Conservation (phyloP, 768 basidiomycete species). For the Podaxis sp. region DNA sequence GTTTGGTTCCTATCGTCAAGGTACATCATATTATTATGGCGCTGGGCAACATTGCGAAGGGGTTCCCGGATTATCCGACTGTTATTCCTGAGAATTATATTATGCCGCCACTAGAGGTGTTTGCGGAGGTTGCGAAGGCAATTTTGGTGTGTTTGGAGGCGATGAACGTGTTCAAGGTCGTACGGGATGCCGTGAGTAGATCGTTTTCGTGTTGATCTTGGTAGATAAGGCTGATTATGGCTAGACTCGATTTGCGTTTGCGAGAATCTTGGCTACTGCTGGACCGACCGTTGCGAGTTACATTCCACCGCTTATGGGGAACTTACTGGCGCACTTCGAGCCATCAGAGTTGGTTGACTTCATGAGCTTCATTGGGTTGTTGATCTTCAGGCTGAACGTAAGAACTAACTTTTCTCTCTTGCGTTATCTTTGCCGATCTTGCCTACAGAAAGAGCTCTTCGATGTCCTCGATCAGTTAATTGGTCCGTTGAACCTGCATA, state of each 20-base stretch:
- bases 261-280: slow-evolving; percentile 86
- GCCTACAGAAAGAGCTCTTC: slow-evolving; percentile 73
- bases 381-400: slow-evolving; percentile 91
- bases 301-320: slow-evolving; percentile 86
- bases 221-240: background rate
- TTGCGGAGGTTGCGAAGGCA: slow-evolving; percentile 82
- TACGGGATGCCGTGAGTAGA: slow-evolving; percentile 85
- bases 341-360: slow-evolving; percentile 93
- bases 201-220: background rate
- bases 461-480: slow-evolving; percentile 89
- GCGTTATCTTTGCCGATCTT: slow-evolving; percentile 1
- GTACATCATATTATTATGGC: slow-evolving; percentile 95
- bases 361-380: slow-evolving; percentile 89
- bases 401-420: slow-evolving; percentile 20
- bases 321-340: slow-evolving; percentile 90
- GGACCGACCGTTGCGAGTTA: slow-evolving; percentile 84
- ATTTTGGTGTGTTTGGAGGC: slow-evolving; percentile 85
- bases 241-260: slow-evolving; percentile 91
- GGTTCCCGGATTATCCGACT: slow-evolving; percentile 89
- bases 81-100: slow-evolving; percentile 65
- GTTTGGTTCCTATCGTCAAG: slow-evolving; percentile 73
- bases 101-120: slow-evolving; percentile 73
- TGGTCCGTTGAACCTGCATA: slow-evolving; percentile 81
- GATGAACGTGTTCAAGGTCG: slow-evolving; percentile 83
- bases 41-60: slow-evolving; percentile 91